Evolutionary conservation across 2,329 filamentous ascomycete species (phyloP), one percentile per base, ranked within the genome.

Genomic region (Venturiaceae sp.): DNA sequence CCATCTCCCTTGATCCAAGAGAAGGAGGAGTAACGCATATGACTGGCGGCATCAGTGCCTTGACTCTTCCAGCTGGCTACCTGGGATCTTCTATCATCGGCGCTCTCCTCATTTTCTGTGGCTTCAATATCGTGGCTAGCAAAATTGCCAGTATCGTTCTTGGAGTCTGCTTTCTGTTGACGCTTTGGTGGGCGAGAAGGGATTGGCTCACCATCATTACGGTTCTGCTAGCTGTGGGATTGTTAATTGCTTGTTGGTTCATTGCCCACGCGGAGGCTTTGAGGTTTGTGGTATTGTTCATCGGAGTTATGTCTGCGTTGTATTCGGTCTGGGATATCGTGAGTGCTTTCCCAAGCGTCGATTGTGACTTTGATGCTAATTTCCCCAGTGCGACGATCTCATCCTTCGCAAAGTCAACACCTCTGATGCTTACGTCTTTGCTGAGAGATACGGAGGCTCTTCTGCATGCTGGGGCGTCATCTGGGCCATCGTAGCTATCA

Each of bases 321-420:
- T 92, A 92, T 71, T 88, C 85, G 63, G 87, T 88, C 5, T 92
- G 88, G 88, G 88, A 92, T 75, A 92, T 92, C 64, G 54, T 56
- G 16, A 79, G 80, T 58, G 30, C 21, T 14, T 53, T 30, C 55
- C 9, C 30, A 8, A 21, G 23, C 14, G 33, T 34, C 46, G 26
- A 44, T 21, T 23, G 41, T 52, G 55, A 63, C 30, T 58, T 26
- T 11, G 30, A 16, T 39, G 21, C 28, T 39, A 8, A 30, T 28
- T 58, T 36, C 3, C 13, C 21, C 47, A 82, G 78, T 91, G 87
- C 71, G 88, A 92, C 67, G 88, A 92, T 64, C 76, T 92, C 33
- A 90, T 92, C 63, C 74, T 91, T 4, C 81, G 88, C 60, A 92
- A 91, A 72, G 86, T 92, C 55, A 91, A 92, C 70, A 83, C 80